phyloP scores from a whole-genome alignment of 179 eudicot species.

The Silene coronaria region DNA sequence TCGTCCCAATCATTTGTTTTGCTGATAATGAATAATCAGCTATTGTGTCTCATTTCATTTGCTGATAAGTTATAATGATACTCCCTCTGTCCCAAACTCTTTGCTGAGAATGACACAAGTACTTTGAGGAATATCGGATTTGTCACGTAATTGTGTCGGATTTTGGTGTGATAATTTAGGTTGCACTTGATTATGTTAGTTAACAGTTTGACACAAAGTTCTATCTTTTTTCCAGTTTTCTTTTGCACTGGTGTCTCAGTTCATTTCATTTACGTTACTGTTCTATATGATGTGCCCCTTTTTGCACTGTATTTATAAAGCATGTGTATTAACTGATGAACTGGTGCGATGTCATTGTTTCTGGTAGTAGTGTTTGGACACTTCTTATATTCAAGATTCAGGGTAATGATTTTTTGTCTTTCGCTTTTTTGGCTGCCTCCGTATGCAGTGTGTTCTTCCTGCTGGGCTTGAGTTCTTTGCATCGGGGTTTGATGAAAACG shows the following conservation, averaged over 20 bases:
- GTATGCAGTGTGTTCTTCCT: slow-evolving; percentile 27
- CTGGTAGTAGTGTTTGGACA: not conserved
- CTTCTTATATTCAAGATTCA: not conserved
- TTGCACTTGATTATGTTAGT: not conserved
- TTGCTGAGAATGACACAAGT: not conserved
- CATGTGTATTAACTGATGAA: not conserved
- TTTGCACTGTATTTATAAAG: not conserved
- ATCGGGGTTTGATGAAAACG: slow-evolving; percentile 22
- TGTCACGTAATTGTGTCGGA: not conserved
- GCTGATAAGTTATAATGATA: no score
- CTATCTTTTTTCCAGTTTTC: not conserved
- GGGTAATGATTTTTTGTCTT: not conserved
- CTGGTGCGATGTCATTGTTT: not conserved
- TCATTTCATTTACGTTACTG: not conserved
- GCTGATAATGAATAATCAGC: no score
- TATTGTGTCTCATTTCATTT: no score
- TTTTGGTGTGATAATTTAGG: not conserved
- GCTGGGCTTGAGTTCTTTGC: slow-evolving; percentile 24
- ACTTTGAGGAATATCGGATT: not conserved
- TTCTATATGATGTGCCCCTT: not conserved
- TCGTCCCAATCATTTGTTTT: no score
- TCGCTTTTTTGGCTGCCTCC: not conserved
- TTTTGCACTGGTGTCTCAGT: not conserved
- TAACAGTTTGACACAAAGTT: not conserved
- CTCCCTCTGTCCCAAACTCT: no score